Evolutionary conservation across 768 basidiomycete genomes (phyloP).

Genomic region (Lentinula raphanica): DNA sequence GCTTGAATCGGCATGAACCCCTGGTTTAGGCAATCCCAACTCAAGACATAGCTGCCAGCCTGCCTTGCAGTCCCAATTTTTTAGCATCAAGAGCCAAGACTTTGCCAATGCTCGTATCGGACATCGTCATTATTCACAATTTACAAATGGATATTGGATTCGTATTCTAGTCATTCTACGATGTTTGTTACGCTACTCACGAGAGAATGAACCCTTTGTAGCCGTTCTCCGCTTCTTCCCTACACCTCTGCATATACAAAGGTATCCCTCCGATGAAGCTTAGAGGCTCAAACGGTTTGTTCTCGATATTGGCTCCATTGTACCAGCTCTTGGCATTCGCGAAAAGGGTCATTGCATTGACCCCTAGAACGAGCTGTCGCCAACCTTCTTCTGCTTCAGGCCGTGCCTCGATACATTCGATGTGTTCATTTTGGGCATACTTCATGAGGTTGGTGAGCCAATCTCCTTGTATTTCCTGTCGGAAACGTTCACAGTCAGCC

Average conservation of each 20-base stretch:
- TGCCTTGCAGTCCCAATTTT: no score
- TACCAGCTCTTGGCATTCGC: conserved; percentile 11
- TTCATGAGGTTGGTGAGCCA: conserved; percentile 13
- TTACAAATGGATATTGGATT: no score
- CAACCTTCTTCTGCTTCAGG: conserved; percentile 12
- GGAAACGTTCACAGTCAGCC: not conserved
- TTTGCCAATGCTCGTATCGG: no score
- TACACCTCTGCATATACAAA: conserved; percentile 3
- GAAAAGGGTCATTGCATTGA: not conserved
- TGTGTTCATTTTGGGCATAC: conserved; percentile 9
- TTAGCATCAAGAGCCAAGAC: no score
- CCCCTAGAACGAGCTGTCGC: conserved; percentile 4
- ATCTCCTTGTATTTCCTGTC: conserved; percentile 15
- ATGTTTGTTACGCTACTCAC: no score
- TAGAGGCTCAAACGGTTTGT: conserved; percentile 10
- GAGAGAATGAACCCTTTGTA: conserved; percentile 11
- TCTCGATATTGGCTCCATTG: conserved; percentile 11
- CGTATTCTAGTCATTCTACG: not conserved
- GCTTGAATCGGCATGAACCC: no score
- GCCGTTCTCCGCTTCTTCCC: conserved; percentile 8
- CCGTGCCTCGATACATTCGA: conserved; percentile 11
- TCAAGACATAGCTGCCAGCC: no score
- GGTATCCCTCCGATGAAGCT: conserved; percentile 11
- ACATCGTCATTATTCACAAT: no score
- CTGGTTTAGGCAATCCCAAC: no score